A percentile compares a stretch with the other conserved stretches of the same genome.
Conservation (phyloP, 2,329 filamentous ascomycete species). For the Trichoderma afroharzianum region DNA sequence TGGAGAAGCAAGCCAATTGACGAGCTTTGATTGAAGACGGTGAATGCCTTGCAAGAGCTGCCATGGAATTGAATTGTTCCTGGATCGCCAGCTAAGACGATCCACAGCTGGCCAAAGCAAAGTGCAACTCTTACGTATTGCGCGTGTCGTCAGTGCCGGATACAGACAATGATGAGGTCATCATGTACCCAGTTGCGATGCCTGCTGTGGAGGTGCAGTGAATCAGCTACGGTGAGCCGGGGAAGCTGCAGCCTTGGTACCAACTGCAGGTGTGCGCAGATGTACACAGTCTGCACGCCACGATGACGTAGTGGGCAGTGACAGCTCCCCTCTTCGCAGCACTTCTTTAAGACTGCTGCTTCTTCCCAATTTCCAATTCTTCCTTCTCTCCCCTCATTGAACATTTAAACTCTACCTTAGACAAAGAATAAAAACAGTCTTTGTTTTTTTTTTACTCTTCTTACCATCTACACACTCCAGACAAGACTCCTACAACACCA, state of each 20-base stretch:
- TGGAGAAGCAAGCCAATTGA: neutral
- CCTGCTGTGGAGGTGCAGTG: constrained; percentile 7
- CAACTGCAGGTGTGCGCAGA: neutral
- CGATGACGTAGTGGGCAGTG: constrained; percentile 21
- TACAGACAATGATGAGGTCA: constrained; percentile 15
- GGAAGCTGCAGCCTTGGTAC: constrained; percentile 4
- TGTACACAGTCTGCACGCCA: constrained; percentile 12
- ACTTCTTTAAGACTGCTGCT: constrained; percentile 5
- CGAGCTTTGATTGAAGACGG: neutral
- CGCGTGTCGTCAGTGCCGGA: constrained; percentile 4
- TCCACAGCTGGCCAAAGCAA: neutral
- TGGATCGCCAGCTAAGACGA: constrained; percentile 7
- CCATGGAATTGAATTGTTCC: neutral
- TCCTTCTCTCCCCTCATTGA: constrained; percentile 3
- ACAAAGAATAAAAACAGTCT: neutral
- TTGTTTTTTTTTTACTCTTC: neutral
- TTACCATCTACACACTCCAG: neutral
- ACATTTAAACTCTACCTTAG: neutral
- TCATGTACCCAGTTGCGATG: constrained; percentile 1
- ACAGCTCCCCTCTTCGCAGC: neutral
- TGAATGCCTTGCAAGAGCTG: neutral
- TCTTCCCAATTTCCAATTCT: constrained; percentile 6
- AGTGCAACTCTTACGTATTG: constrained; percentile 2
- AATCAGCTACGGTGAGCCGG: neutral
- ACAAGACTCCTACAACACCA: neutral